Base-by-base conservation (phyloP, 805 yeast genomes). In the Saccharomycopsis olivae region DNA sequence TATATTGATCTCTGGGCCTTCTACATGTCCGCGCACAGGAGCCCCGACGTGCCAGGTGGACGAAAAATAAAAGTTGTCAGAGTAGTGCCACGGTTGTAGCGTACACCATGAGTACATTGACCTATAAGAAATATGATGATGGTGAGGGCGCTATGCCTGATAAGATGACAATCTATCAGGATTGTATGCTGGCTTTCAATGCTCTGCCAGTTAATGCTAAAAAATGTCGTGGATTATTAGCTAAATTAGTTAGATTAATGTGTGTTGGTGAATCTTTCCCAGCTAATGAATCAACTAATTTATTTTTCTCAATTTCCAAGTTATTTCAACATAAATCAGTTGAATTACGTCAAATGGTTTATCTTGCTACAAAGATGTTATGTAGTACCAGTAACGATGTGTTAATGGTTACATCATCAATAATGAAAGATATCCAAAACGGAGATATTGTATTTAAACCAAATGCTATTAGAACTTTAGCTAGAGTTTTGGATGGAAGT, bases 151-250 rank as follows among this genome's bases (percentile, higher is more conserved):
- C 69, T 25, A 60, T 73, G 51, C 94, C 95, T 41, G 97, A 92
- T 63, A 88, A 88, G 63, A 92, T 92, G 97, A 80, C 96, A 9
- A 88, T 92, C 47, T 89, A 82, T 60, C 98, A 92, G 63, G 95
- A 88, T 58, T 88, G 96, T 67, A 66, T 85, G 55, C 83, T 83
- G 50, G 88, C 84, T 46, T 92, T 92, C 71, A 89, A 88, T 65
- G 85, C 88, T 48, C 72, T 92, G 33, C 95, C 95, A 9, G 80
- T 88, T 44, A 79, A 83, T 53, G 83, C 96, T 20, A 81, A 78
- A 52, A 81, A 81, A 61, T 87, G 95, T 56, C 83, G 98, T 52
- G 59, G 68, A 44, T 65, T 89, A 56, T 70, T 92, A 57, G 80
- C 96, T 25, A 78, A 87, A 61, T 68, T 92, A 52, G 67, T 88